Percentiles rank a stretch among this genome's conserved stretches.
phyloP scores from a whole-genome alignment of 352 stramenopile genomes.

The Aphanomyces astaci region DNA sequence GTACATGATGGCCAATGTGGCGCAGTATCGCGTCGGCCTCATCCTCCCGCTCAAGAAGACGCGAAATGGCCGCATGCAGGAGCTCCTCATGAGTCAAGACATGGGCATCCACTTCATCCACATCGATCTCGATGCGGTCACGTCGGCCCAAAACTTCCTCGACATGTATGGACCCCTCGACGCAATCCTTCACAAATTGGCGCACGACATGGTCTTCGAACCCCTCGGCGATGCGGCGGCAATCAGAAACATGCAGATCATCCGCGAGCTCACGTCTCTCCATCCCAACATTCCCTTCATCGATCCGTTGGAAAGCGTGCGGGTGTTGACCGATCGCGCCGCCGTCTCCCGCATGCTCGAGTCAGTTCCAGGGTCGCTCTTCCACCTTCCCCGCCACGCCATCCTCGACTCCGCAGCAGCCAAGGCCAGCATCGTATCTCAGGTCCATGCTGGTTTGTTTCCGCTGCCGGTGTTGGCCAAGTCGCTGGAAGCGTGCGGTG shows the following conservation, averaged over 20 bases:
- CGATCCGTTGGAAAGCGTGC: constrained; percentile 60
- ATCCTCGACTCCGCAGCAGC: constrained; percentile 32
- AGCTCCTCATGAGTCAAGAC: constrained; percentile 39
- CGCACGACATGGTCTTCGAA: constrained; percentile 77
- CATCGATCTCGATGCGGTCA: constrained; percentile 53
- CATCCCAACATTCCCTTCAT: constrained; percentile 49
- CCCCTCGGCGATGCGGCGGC: constrained; percentile 41
- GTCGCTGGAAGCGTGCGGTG: constrained; percentile 75
- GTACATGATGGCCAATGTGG: too few relatives aligned
- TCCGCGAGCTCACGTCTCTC: constrained; percentile 37
- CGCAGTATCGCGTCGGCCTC: constrained; percentile 48
- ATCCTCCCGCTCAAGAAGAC: constrained; percentile 82
- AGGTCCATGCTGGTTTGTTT: constrained; percentile 36
- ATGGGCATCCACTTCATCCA: constrained; percentile 62
- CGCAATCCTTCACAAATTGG: constrained; percentile 71
- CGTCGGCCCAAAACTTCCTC: constrained; percentile 31
- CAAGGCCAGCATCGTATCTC: constrained; percentile 28
- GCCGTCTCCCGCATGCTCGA: constrained; percentile 47
- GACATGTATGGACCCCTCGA: constrained; percentile 43
- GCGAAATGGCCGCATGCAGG: constrained; percentile 43
- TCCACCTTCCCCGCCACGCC: constrained; percentile 47
- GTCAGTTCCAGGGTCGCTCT: constrained; percentile 27
- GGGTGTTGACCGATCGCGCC: constrained; percentile 59
- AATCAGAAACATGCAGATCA: constrained; percentile 37
- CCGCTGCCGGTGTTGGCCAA: constrained; percentile 72